These are phyloP conservation scores for Oryza meyeriana DNA, from an alignment of 176 grass and related monocot genomes.

Conservation along the genomic window DNA sequence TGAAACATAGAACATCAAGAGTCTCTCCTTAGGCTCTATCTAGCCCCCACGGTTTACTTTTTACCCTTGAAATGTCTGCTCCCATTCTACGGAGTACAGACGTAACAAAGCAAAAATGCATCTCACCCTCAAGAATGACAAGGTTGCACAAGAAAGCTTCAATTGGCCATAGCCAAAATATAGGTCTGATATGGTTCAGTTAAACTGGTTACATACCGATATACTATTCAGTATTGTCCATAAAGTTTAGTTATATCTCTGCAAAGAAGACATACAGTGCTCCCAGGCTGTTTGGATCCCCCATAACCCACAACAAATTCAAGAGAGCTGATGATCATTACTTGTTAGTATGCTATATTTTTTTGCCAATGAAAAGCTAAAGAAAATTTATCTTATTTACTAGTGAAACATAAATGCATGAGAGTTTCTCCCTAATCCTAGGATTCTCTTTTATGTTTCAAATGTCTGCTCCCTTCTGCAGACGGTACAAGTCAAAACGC, in stretches of 20 bases:
- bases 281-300: not conserved
- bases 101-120: not conserved
- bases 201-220: not conserved
- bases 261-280: not conserved
- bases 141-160: not conserved
- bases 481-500: not conserved
- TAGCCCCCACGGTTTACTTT: not conserved
- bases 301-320: not conserved
- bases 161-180: not conserved
- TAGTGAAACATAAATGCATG: conserved; percentile 1
- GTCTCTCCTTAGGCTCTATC: not conserved
- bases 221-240: not conserved
- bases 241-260: not conserved
- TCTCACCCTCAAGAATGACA: no score
- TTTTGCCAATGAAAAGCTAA: conserved; percentile 18
- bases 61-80: not conserved
- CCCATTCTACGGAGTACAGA: not conserved
- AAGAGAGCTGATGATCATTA: not conserved
- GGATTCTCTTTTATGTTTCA: not conserved
- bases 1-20: not conserved
- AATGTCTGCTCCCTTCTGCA: not conserved
- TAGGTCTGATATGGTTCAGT: not conserved
- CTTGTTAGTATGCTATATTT: not conserved
- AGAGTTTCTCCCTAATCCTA: not conserved
- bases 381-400: conserved; percentile 16